These are phyloP conservation scores for Fraxinus nigra DNA, from an alignment of 305 asterid species.

Conservation along the genomic window DNA sequence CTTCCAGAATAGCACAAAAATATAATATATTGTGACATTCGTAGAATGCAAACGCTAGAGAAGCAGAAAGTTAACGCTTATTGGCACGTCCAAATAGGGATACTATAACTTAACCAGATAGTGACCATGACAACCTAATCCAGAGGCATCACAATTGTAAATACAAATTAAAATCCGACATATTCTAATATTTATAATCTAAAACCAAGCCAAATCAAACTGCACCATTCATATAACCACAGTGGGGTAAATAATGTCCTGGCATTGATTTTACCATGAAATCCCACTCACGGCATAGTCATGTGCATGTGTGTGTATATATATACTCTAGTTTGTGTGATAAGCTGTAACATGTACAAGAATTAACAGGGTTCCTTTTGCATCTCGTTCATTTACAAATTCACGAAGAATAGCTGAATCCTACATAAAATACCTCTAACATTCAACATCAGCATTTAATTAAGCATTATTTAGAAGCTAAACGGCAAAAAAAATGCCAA, in stretches of 20 bases:
- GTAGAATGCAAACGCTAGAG: neutral
- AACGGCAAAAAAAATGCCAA: neutral
- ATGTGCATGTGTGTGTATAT: neutral
- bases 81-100: neutral
- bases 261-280: neutral
- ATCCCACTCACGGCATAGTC: neutral
- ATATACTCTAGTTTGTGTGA: neutral
- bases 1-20: neutral
- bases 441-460: neutral
- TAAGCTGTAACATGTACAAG: neutral
- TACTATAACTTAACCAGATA: neutral
- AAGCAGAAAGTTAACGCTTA: neutral
- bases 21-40: neutral
- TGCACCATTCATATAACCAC: neutral
- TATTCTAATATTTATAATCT: neutral
- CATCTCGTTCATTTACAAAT: neutral
- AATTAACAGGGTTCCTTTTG: neutral
- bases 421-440: neutral
- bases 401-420: neutral
- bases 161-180: neutral
- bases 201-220: neutral
- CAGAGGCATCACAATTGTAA: neutral
- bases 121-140: slow-evolving; percentile 1
- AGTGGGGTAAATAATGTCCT: neutral
- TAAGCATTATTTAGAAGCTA: neutral